These are phyloP conservation scores for Actinomortierella wolfii DNA, from an alignment of 371 early-diverging fungal species.

Conservation along the genomic window DNA sequence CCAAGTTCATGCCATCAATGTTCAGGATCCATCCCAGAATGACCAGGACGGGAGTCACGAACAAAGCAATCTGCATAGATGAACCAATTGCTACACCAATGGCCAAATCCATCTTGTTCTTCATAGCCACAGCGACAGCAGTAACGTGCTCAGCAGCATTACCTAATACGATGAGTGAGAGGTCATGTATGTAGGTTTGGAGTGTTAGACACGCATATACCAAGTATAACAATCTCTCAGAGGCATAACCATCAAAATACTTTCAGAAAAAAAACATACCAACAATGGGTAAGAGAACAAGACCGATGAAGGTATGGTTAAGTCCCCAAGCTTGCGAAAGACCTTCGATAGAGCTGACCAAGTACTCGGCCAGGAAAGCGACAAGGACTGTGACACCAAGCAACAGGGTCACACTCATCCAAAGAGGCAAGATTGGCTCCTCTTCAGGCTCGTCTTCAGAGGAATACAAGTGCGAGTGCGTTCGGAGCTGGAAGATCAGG, in stretches of 20 bases:
- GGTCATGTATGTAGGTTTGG: too few relatives aligned
- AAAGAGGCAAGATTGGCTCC: slow-evolving; percentile 55
- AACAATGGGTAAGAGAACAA: slow-evolving; percentile 86
- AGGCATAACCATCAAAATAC: too few relatives aligned
- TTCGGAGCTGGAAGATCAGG: slow-evolving; percentile 80
- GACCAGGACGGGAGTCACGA: slow-evolving; percentile 87
- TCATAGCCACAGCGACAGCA: slow-evolving; percentile 80
- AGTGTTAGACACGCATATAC: too few relatives aligned
- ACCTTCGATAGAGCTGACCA: slow-evolving; percentile 82
- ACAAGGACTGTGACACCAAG: slow-evolving; percentile 61
- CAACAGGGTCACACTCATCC: slow-evolving; percentile 56
- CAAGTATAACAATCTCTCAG: too few relatives aligned
- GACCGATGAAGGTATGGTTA: slow-evolving; percentile 81
- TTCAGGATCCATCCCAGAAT: slow-evolving; percentile 87
- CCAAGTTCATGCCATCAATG: slow-evolving; percentile 70
- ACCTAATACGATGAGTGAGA: too few relatives aligned
- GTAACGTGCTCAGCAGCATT: slow-evolving; percentile 84
- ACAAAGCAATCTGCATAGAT: slow-evolving; percentile 89
- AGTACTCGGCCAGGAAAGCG: slow-evolving; percentile 79
- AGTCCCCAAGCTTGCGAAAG: slow-evolving; percentile 65
- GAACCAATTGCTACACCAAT: slow-evolving; percentile 88
- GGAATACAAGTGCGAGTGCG: slow-evolving; percentile 65
- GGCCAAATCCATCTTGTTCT: slow-evolving; percentile 90
- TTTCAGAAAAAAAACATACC: slow-evolving; percentile 48
- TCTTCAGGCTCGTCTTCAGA: slow-evolving; percentile 64